Evolutionary conservation across 2,329 filamentous ascomycete species (phyloP).

Genomic region (Alternaria sp.): DNA sequence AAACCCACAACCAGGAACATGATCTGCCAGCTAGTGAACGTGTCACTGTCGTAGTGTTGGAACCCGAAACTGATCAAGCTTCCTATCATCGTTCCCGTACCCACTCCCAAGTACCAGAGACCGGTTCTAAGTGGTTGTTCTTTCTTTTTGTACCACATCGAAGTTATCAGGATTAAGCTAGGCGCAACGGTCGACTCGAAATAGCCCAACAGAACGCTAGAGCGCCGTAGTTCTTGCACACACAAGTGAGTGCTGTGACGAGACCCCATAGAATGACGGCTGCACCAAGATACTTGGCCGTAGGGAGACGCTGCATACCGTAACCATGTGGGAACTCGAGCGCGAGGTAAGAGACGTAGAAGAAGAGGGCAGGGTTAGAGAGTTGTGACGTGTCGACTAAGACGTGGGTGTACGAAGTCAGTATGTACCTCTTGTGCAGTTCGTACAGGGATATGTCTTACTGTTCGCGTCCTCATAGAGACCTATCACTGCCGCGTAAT

Average conservation of each 20-base stretch:
- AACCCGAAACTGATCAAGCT: conserved; percentile 67
- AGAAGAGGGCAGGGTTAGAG: conserved; percentile 48
- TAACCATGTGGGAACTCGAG: conserved; percentile 56
- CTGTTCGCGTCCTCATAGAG: conserved; percentile 49
- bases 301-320: conserved; percentile 63
- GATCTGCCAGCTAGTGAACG: conserved; percentile 68
- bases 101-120: conserved; percentile 52
- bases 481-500: conserved; percentile 56
- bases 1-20: conserved; percentile 68
- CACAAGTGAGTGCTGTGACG: conserved; percentile 59
- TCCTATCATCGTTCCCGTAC: conserved; percentile 63
- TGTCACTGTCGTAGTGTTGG: conserved; percentile 60
- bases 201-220: conserved; percentile 61
- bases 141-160: conserved; percentile 70
- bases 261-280: conserved; percentile 58
- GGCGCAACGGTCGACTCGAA: conserved; percentile 61
- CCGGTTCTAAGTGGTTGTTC: conserved; percentile 67
- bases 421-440: no score
- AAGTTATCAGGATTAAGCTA: conserved; percentile 69
- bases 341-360: conserved; percentile 51
- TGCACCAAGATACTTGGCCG: conserved; percentile 61
- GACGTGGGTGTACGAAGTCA: no score
- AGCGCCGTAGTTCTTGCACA: conserved; percentile 59
- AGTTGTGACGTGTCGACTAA: conserved; percentile 41
- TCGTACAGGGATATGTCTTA: conserved; percentile 26